Base-by-base conservation (phyloP, 768 basidiomycete species). In the Mycena maculata region DNA sequence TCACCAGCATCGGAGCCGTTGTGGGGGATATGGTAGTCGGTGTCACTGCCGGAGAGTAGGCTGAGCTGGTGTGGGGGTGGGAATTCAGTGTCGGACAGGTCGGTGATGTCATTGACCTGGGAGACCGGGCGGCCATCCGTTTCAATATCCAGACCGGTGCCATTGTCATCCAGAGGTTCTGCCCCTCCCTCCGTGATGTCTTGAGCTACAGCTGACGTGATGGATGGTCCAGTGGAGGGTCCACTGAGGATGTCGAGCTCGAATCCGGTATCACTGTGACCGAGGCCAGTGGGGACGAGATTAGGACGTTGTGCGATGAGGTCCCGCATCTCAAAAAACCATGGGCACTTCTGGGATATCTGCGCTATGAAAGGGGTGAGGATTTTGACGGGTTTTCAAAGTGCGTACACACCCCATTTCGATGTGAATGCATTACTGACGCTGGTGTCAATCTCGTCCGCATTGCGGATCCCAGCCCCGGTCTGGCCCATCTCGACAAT, bases 261-360 rank as follows among this genome's bases (percentile, higher is more conserved):
- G 42, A 44, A 44, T n/a, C 42, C 42, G 8, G 42, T 22, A n/a
- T 22, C 42, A 20, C 42, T 44, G n/a, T 44, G 42, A 2, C 42
- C 42, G n/a, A 44, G 20, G 8, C 42, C n/a, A 12, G 42, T 44
- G 18, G 42, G 42, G 8, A 36, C 33, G 8, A 36, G 33, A 36
- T 36, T 36, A 36, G 33, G 33, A 36, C 33, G 33, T 12, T 44
- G 42, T 7, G n/a, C 42, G n/a, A 44, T 44, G 42, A 44, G 42
- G 18, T 44, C 42, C n/a, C 42, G 42, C 42, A 44, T 44, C 4
- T 44, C n/a, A 20, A 44, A 44, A n/a, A 44, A 44, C 42, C 42
- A 44, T 12, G 42, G 42, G 42, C n/a, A n/a, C 4, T 6, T 67
- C 77, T 81, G 59, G 4, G 53, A 23, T 10, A 54, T 54, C 23